Base-by-base conservation (phyloP, 2,329 filamentous ascomycete genomes). In the Hymenoscyphus albidus region DNA sequence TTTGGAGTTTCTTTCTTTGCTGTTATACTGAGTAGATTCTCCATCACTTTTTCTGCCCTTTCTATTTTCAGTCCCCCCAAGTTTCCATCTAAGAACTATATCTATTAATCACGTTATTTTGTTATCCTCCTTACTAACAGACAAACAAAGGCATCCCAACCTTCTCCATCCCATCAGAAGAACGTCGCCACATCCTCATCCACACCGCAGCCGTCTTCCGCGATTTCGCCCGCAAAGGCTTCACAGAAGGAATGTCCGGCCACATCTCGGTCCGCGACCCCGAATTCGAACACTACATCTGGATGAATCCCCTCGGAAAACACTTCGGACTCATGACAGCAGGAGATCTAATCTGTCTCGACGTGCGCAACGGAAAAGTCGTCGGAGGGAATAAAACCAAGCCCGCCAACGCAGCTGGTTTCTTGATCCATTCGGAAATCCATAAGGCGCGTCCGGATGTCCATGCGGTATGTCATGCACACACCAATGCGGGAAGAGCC, bases 191-290 rank as follows among this genome's bases (percentile, higher is more conserved):
- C 80, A 85, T 86, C 64, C 79, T 88, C 10, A 78, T 84, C 35
- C 87, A 90, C 76, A 89, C 89, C 81, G 86, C 87, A 3, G 83
- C 84, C 3, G 87, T 86, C 3, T 91, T 91, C 76, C 85, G 88
- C 35, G 82, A 89, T 72, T 90, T 89, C 74, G 80, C 86, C 1
- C 82, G 87, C 58, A 83, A 85, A 70, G 86, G 85, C 59, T 89
- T 85, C 75, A 86, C 84, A 0, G 88, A 91, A 75, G 88, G 88
- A 62, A 88, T 90, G 79, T 81, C 81, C 35, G 88, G 88, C 0
- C 88, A 90, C 74, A 91, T 91, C 68, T 83, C 80, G 14, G 84
- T 90, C 1, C 81, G 87, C 13, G 88, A 91, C 72, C 87, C 88
- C 0, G 86, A 89, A 73, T 79, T 84, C 69, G 77, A 78, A 0